Evolutionary conservation across 1,284 basidiomycete genomes (phyloP).

Genomic region (Ganoderma meredithae): DNA sequence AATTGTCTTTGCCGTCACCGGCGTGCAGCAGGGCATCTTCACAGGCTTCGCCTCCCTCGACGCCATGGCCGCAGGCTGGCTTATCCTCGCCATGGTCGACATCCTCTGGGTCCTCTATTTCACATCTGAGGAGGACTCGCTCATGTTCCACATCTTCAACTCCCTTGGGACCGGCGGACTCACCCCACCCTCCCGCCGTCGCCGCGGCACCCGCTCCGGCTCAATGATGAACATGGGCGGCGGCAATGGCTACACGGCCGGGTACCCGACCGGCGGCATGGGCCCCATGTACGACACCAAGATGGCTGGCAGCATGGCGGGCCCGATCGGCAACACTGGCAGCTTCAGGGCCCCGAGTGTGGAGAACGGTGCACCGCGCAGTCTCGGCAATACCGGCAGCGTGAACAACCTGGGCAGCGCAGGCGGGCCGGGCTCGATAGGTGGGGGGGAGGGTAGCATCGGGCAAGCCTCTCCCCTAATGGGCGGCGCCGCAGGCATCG

Average conservation of each 20-base stretch:
- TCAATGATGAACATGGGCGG: conserved; percentile 70
- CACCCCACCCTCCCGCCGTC: conserved; percentile 77
- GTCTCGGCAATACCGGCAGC: conserved; percentile 52
- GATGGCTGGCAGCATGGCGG: conserved; percentile 53
- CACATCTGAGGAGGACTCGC: conserved; percentile 93
- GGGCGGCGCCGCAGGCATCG: conserved; percentile 61
- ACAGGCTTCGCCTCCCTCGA: conserved; percentile 59
- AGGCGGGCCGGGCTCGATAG: conserved; percentile 53
- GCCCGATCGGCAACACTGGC: conserved; percentile 64
- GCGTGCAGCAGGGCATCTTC: conserved; percentile 76
- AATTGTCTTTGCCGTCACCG: conserved; percentile 88
- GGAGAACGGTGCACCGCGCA: conserved; percentile 45
- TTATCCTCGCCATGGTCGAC: conserved; percentile 89
- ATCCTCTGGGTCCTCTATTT: conserved; percentile 97
- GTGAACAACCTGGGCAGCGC: conserved; percentile 46
- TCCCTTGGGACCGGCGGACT: conserved; percentile 87
- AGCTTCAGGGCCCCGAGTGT: conserved; percentile 61
- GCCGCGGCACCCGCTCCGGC: conserved; percentile 59
- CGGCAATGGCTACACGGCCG: conserved; percentile 70
- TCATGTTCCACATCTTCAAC: conserved; percentile 85
- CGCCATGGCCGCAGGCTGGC: conserved; percentile 93
- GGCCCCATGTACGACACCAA: conserved; percentile 68
- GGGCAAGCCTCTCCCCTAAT: conserved; percentile 71
- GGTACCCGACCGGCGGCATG: conserved; percentile 56
- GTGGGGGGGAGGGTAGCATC: conserved; percentile 52